phyloP scores from a whole-genome alignment of 768 basidiomycete genomes.

The Leccinum barrowsii region DNA sequence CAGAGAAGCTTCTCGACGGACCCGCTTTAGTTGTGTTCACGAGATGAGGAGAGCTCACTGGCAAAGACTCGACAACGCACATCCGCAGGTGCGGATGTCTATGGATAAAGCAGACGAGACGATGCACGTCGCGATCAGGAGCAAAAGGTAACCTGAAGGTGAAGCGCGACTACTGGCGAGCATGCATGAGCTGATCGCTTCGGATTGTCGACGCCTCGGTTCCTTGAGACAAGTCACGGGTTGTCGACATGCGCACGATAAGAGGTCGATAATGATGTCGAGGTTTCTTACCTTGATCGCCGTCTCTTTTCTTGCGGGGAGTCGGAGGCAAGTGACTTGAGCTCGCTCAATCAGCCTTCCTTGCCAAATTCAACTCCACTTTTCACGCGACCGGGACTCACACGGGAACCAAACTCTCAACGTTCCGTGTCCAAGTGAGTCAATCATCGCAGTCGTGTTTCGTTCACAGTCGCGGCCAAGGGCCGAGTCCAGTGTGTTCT shows the following conservation, averaged over 20 bases:
- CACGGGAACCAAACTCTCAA: neutral
- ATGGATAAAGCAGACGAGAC: neutral
- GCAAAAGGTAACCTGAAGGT: neutral
- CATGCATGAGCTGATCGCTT: slow-evolving; percentile 11
- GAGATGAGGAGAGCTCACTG: slow-evolving; percentile 14
- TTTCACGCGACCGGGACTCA: slow-evolving; percentile 10
- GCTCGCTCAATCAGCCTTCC: neutral
- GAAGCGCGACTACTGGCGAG: neutral
- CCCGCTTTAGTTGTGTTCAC: neutral
- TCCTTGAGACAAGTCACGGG: slow-evolving; percentile 16
- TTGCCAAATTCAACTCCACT: slow-evolving; percentile 3
- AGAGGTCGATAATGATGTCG: neutral
- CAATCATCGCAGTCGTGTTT: too few relatives aligned
- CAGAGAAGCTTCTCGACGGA: slow-evolving; percentile 26
- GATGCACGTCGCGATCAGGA: slow-evolving; percentile 6
- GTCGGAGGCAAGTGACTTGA: neutral
- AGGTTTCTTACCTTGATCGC: neutral
- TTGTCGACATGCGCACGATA: neutral
- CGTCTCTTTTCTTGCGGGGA: neutral
- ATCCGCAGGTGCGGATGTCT: slow-evolving; percentile 16
- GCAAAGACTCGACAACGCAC: slow-evolving; percentile 3
- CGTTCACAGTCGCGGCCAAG: neutral
- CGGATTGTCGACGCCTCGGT: slow-evolving; percentile 5
- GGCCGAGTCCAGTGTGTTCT: neutral
- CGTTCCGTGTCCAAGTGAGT: too few relatives aligned